Conservation (phyloP, 176 grass and related monocot genomes). For the Phragmites australis region DNA sequence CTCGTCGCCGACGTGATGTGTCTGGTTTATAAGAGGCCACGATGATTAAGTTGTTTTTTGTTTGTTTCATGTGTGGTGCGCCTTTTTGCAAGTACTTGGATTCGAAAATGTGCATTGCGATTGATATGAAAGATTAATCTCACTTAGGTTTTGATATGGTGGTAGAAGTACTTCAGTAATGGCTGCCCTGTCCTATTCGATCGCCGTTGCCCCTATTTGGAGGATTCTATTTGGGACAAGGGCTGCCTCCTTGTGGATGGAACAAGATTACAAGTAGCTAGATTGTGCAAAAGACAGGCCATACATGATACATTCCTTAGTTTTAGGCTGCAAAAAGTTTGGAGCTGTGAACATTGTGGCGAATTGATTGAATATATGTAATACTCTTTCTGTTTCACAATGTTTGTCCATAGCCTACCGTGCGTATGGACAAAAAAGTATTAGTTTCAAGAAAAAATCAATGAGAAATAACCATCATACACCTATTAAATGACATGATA, state of each 20-base stretch:
- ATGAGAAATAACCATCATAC: too few species aligned
- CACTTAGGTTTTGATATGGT: background rate
- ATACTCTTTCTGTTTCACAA: too few species aligned
- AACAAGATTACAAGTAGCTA: slow-evolving; percentile 30
- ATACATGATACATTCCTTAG: slow-evolving; percentile 13
- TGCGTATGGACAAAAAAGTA: background rate
- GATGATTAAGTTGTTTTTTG: background rate
- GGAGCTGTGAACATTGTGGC: slow-evolving; percentile 16
- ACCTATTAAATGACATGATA: too few species aligned
- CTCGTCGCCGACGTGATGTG: slow-evolving; percentile 53
- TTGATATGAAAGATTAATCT: slow-evolving; percentile 9
- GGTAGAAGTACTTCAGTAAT: slow-evolving; percentile 26
- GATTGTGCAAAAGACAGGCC: slow-evolving; percentile 45
- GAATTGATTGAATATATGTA: background rate
- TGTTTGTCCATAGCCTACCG: too few species aligned
- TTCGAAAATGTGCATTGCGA: slow-evolving; percentile 68
- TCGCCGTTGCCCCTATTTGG: slow-evolving; percentile 21
- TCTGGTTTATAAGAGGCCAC: slow-evolving; percentile 52
- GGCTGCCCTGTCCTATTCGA: slow-evolving; percentile 26
- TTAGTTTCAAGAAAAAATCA: too few species aligned
- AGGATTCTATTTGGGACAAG: slow-evolving; percentile 43
- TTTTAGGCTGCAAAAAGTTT: slow-evolving; percentile 17
- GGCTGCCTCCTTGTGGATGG: slow-evolving; percentile 40
- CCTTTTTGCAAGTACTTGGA: slow-evolving; percentile 51
- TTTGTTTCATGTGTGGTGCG: background rate